Percentiles rank a stretch among this genome's conserved stretches.
These are phyloP conservation scores for Chlorella ohadii DNA, from an alignment of 139 green algal genomes.

Conservation along the genomic window DNA sequence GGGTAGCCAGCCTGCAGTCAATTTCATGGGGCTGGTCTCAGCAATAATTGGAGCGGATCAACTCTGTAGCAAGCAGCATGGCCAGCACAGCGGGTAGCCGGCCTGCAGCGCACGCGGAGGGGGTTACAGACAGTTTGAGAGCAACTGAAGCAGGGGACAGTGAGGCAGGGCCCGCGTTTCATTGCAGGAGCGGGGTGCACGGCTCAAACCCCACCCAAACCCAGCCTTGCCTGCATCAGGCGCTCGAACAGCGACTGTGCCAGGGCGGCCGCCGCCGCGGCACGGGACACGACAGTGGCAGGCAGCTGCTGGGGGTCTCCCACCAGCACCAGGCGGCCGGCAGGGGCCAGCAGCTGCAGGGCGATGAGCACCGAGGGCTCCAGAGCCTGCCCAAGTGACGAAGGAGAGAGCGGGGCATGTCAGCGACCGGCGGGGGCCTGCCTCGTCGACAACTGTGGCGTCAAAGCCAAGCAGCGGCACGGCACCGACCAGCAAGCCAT, in stretches of 20 bases:
- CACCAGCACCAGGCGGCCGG: conserved; percentile 73
- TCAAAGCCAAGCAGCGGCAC: conserved; percentile 13
- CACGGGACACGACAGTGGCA: conserved; percentile 80
- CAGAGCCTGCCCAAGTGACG: conserved; percentile 72
- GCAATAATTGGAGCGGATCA: too few species aligned
- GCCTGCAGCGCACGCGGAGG: too few species aligned
- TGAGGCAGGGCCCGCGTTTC: too few species aligned
- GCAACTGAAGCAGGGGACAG: too few species aligned
- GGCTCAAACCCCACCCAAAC: too few species aligned
- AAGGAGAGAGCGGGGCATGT: too few species aligned
- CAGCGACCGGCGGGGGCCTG: too few species aligned
- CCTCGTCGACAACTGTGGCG: conserved; percentile 76
- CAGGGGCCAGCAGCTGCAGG: conserved; percentile 55
- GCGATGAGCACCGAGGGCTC: conserved; percentile 71
- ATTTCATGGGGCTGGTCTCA: too few species aligned
- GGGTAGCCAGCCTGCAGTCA: conserved; percentile 6
- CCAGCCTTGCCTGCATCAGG: conserved; percentile 51
- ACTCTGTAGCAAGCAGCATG: too few species aligned
- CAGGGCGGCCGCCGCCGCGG: conserved; percentile 63
- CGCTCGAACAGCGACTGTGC: conserved; percentile 90
- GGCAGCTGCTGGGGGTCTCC: conserved; percentile 95
- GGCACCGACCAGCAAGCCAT: not conserved
- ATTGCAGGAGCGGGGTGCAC: too few species aligned
- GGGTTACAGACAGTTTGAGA: too few species aligned
- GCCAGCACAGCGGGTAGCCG: too few species aligned